phyloP scores from a whole-genome alignment of 495 filamentous ascomycete genomes.

The Jackrogersella minutella region DNA sequence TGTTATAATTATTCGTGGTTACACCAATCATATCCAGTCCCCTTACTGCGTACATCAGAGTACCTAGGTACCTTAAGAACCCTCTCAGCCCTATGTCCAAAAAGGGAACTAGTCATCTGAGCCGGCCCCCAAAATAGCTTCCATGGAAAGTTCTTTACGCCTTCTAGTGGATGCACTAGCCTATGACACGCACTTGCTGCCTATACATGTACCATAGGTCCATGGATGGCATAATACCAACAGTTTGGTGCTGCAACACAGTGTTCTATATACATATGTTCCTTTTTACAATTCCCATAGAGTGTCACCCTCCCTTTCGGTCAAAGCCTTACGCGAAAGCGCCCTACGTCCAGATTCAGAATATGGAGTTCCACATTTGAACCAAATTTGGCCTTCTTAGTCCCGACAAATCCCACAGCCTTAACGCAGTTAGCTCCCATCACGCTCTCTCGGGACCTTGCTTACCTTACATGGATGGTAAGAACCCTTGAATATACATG shows the following conservation, averaged over 20 bases:
- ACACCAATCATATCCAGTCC: slow-evolving; percentile 1
- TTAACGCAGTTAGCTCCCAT: not conserved
- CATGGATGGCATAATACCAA: slow-evolving; percentile 20
- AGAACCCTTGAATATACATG: not conserved
- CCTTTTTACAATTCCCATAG: not conserved
- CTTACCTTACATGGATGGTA: too few relatives aligned
- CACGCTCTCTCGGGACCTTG: not conserved
- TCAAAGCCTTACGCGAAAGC: slow-evolving; percentile 8
- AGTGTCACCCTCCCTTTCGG: slow-evolving; percentile 14
- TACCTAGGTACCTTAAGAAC: not conserved
- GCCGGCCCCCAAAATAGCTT: slow-evolving; percentile 28
- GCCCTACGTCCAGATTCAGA: slow-evolving; percentile 19
- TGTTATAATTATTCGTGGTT: slow-evolving; percentile 7
- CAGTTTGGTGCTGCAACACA: slow-evolving; percentile 13
- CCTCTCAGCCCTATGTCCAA: slow-evolving; percentile 28
- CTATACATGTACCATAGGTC: too few relatives aligned
- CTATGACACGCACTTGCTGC: not conserved
- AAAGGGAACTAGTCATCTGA: slow-evolving; percentile 15
- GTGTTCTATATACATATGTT: too few relatives aligned
- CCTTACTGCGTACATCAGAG: not conserved
- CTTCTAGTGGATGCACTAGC: too few relatives aligned
- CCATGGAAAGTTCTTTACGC: too few relatives aligned
- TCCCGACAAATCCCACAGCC: slow-evolving; percentile 18
- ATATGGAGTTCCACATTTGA: not conserved
- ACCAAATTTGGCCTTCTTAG: slow-evolving; percentile 5